A percentile compares a stretch with the other conserved stretches of the same genome.
Conservation (phyloP, 106 monocot genomes). For the Iris macrosiphon region DNA sequence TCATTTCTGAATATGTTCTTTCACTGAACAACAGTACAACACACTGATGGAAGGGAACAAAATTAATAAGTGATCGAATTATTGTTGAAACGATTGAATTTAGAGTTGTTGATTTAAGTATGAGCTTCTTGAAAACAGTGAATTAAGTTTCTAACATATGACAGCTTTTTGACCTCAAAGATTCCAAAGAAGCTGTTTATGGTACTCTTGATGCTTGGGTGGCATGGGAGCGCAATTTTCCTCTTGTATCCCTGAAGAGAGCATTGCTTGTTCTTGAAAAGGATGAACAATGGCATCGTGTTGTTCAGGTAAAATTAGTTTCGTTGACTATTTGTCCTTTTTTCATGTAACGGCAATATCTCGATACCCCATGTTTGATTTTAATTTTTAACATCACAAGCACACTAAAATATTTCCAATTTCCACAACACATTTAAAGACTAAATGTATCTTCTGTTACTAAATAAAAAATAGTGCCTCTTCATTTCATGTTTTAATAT, state of each 20-base stretch:
- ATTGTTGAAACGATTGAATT: too few relatives aligned
- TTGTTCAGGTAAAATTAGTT: constrained; percentile 65
- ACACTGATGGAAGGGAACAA: too few relatives aligned
- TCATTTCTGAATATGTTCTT: too few relatives aligned
- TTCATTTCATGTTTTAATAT: background rate
- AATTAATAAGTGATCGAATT: too few relatives aligned
- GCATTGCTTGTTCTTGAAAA: constrained; percentile 77
- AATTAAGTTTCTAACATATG: constrained; percentile 9
- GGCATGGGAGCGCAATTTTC: constrained; percentile 87
- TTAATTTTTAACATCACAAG: background rate
- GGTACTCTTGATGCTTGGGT: constrained; percentile 96
- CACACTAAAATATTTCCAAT: background rate
- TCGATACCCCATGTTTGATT: background rate
- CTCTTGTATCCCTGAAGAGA: constrained; percentile 50
- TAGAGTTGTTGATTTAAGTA: too few relatives aligned
- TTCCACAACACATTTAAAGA: background rate
- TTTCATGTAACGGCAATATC: background rate
- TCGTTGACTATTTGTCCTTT: background rate
- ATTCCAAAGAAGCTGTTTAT: constrained; percentile 94
- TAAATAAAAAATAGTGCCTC: background rate
- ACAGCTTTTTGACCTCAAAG: constrained; percentile 72
- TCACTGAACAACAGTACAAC: too few relatives aligned
- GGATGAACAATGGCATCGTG: constrained; percentile 81
- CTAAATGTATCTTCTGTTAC: too few relatives aligned
- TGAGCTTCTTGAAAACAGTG: too few relatives aligned